These are phyloP conservation scores for Globisporangium irregulare DNA, from an alignment of 352 stramenopile genomes.

Conservation along the genomic window DNA sequence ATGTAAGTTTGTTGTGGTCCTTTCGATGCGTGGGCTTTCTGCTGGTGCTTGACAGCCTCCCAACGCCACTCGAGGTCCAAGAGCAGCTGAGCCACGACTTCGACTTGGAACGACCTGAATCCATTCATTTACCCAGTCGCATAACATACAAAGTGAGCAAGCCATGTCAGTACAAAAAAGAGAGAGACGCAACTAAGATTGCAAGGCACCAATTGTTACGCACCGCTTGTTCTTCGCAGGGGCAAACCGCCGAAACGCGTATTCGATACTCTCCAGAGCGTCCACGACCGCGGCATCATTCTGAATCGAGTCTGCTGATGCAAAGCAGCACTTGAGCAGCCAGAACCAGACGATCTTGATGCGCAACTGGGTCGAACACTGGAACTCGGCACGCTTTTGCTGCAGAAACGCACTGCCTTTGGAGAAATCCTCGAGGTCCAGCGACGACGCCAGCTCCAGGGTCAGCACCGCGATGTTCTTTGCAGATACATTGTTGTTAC, in stretches of 20 bases:
- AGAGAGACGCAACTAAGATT: not conserved
- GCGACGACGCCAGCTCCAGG: conserved; percentile 20
- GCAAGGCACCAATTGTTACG: not conserved
- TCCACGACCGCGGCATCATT: conserved; percentile 14
- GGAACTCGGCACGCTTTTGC: conserved; percentile 38
- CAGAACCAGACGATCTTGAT: conserved; percentile 62
- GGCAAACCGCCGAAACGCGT: conserved; percentile 52
- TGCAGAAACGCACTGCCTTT: conserved; percentile 38
- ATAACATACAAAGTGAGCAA: not conserved
- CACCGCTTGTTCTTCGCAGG: conserved; percentile 37
- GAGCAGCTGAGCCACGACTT: conserved; percentile 45
- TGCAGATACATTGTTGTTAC: conserved; percentile 1
- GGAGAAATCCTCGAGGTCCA: conserved; percentile 19
- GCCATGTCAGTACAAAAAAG: not conserved
- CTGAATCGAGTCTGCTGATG: not conserved
- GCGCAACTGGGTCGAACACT: conserved; percentile 23
- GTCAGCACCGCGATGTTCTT: conserved; percentile 23
- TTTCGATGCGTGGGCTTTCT: not conserved
- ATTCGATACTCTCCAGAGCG: conserved; percentile 57
- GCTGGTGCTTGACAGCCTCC: not conserved
- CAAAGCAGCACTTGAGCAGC: conserved; percentile 31
- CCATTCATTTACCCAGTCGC: not conserved
- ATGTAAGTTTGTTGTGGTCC: not conserved
- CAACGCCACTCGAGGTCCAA: conserved; percentile 53
- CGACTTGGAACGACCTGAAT: conserved; percentile 46